Evolutionary conservation across 441 rosid genomes (phyloP).

Genomic region (Mallotus japonicus): DNA sequence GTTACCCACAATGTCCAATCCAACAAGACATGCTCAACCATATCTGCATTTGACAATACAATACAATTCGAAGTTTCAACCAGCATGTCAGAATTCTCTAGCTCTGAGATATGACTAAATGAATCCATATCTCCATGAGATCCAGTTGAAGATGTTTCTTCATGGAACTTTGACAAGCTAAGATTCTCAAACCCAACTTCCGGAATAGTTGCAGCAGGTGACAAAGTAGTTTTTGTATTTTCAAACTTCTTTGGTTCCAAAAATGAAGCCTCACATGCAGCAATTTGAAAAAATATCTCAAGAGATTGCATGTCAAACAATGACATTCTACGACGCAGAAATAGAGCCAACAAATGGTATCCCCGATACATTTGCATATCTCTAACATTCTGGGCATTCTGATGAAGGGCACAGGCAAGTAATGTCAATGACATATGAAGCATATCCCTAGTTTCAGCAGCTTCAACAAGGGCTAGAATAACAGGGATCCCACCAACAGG

Average conservation of each 20-base stretch:
- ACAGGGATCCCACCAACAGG: constrained; percentile 94
- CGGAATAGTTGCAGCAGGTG: constrained; percentile 54
- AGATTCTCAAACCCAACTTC: constrained; percentile 87
- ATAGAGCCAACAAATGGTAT: constrained; percentile 96
- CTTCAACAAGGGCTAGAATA: constrained; percentile 93
- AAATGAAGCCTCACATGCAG: constrained; percentile 99
- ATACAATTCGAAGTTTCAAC: constrained; percentile 98
- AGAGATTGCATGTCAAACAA: constrained; percentile 98
- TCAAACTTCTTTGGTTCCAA: constrained; percentile 85
- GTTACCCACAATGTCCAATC: constrained; percentile 99
- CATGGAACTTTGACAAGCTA: constrained; percentile 76
- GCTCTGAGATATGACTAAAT: constrained; percentile 93
- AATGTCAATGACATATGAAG: constrained; percentile 96
- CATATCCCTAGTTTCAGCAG: constrained; percentile 95
- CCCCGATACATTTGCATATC: constrained; percentile 99
- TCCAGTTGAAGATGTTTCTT: constrained; percentile 87
- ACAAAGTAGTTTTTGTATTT: constrained; percentile 36
- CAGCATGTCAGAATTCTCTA: constrained; percentile 73
- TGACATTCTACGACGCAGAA: constrained; percentile 87
- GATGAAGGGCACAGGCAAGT: constrained; percentile 95
- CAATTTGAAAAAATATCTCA: constrained; percentile 95
- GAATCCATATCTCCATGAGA: constrained; percentile 98
- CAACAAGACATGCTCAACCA: constrained; percentile 99
- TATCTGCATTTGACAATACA: constrained; percentile 95
- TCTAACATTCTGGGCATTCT: constrained; percentile 91